Percentiles rank a stretch among this genome's conserved stretches.
These are phyloP conservation scores for Vanrija pseudolonga DNA, from an alignment of 1,284 basidiomycete species.

Conservation along the genomic window DNA sequence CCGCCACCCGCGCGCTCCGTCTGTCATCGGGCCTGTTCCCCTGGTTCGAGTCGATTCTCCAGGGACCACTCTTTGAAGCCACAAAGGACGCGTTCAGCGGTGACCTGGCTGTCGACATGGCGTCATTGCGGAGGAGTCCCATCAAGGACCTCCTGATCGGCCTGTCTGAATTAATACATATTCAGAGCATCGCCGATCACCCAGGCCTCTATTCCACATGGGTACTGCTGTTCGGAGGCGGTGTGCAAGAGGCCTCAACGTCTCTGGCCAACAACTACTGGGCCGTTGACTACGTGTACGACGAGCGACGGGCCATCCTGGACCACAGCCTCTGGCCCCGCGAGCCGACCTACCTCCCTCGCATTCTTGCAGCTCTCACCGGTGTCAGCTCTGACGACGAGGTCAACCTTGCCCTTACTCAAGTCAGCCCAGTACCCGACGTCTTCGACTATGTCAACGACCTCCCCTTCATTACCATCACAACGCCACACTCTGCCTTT, in stretches of 20 bases:
- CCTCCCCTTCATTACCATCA: constrained; percentile 27
- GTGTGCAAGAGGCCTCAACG: constrained; percentile 24
- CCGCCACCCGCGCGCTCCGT: constrained; percentile 30
- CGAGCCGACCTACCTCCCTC: constrained; percentile 23
- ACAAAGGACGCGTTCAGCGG: constrained; percentile 16
- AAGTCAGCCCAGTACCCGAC: constrained; percentile 22
- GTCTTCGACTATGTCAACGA: constrained; percentile 35
- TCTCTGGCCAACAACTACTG: constrained; percentile 40
- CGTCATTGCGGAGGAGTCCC: constrained; percentile 27
- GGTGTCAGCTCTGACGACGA: constrained; percentile 21
- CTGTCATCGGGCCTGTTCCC: constrained; percentile 34
- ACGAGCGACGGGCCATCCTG: constrained; percentile 34
- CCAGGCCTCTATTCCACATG: constrained; percentile 32
- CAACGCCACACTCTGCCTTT: constrained; percentile 12
- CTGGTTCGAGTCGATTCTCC: constrained; percentile 36
- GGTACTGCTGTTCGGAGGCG: constrained; percentile 37
- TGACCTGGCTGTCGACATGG: constrained; percentile 16
- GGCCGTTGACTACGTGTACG: constrained; percentile 32
- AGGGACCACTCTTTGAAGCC: constrained; percentile 30
- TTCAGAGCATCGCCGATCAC: constrained; percentile 32
- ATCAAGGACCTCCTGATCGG: constrained; percentile 44
- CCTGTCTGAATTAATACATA: constrained; percentile 30
- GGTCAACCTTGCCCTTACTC: constrained; percentile 11
- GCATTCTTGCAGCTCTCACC: constrained; percentile 30
- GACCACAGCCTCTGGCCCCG: constrained; percentile 34